Evolutionary conservation across 495 filamentous ascomycete species (phyloP).

Genomic region (Xylaria grammica): DNA sequence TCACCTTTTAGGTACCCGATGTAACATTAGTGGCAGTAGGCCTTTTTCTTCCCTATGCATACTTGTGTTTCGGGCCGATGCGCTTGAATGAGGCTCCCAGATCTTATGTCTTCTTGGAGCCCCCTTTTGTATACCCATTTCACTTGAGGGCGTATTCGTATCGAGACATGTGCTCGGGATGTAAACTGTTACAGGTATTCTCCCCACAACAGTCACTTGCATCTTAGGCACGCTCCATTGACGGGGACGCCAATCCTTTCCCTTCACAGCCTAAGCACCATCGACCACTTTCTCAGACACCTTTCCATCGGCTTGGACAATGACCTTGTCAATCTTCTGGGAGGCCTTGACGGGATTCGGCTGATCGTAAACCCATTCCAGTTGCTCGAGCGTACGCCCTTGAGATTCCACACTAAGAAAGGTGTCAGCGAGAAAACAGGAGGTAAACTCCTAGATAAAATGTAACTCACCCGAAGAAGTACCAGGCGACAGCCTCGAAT

Average conservation of each 20-base stretch:
- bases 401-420: slow-evolving; percentile 51
- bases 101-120: neutral
- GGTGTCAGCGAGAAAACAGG: slow-evolving; percentile 17
- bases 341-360: slow-evolving; percentile 57
- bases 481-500: slow-evolving; percentile 51
- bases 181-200: too few relatives aligned
- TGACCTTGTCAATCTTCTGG: slow-evolving; percentile 58
- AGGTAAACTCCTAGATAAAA: neutral
- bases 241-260: neutral
- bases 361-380: slow-evolving; percentile 58
- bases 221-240: neutral
- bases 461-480: slow-evolving; percentile 52
- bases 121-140: neutral
- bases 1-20: too few relatives aligned
- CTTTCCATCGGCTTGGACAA: slow-evolving; percentile 56
- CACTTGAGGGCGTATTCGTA: too few relatives aligned
- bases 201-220: too few relatives aligned
- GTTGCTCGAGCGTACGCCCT: slow-evolving; percentile 56
- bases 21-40: neutral
- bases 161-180: neutral
- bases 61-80: neutral
- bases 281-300: slow-evolving; percentile 57
- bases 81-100: neutral
- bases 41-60: neutral
- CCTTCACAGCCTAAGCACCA: neutral